Base-by-base conservation (phyloP, 345 rosid genomes). In the Aethionema arabicum region DNA sequence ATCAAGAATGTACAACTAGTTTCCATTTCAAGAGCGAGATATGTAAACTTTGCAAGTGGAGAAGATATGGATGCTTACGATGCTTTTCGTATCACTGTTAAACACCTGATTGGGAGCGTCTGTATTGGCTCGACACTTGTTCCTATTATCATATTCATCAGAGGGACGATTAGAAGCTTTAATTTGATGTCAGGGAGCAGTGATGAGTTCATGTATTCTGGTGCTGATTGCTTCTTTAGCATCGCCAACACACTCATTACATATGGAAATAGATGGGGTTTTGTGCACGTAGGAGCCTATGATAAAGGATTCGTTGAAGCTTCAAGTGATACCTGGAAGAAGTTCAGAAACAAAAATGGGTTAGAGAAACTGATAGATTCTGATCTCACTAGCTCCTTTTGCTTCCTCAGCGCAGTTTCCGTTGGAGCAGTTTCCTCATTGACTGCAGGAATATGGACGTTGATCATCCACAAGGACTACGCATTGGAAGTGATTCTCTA, bases 191-290 rank as follows among this genome's bases (percentile, higher is more conserved):
- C 79, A 12, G 92, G 89, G 12, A 83, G 65, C 47, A 66, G 65
- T 5, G 95, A 83, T 4, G 95, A 86, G 67, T 83, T 82, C 64
- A 15, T 86, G 80, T 91, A 84, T 67, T 80, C 90, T 0, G 84
- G 86, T 70, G 90, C 76, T 14, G 54, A 76, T 47, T 88, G 98
- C 72, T 91, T 82, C 69, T 75, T 83, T 4, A 51, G 65, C 37
- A 55, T 86, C 12, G 90, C 84, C 21, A 73, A 79, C 10, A 66
- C 70, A 15, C 74, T 88, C 7, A 74, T 73, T 15, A 71, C 44
- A 11, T 74, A 31, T 42, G 96, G 87, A 14, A 92, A 92, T 61
- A 67, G 83, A 61, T 92, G 95, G 90, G 96, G 87, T 0, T 85
- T 88, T 61, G 98, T 92, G 9, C 89, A 82, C 27, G 86, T 86